Evolutionary conservation across 139 green algal genomes (phyloP), one percentile per base, ranked within the genome.

Genomic region (Dunaliella sp.): DNA sequence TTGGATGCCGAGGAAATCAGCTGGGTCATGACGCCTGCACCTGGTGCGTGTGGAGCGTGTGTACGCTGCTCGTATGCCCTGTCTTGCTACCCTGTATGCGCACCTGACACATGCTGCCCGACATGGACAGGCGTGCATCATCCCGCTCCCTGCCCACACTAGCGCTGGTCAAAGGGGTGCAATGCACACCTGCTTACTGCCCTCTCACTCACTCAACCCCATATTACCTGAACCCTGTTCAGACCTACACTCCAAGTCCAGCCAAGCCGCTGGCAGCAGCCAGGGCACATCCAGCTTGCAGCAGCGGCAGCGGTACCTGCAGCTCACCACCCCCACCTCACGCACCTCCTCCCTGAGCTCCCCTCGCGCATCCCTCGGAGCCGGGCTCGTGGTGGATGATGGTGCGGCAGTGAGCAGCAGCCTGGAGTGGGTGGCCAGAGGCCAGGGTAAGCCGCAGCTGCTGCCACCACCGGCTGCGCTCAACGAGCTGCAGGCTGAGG

Each of bases 21-120:
- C 1, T 81, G 76, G 76, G 34, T 81, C 76, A 81, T 81, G 76
- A 81, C 76, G n/a, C 76, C 76, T 81, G 76, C 76, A 37, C 76
- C 76, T n/a, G 76, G 76, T 81, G 37, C n/a, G n/a, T n/a, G n/a
- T n/a, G n/a, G n/a, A n/a, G n/a, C n/a, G n/a, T n/a, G n/a, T n/a
- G n/a, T n/a, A n/a, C n/a, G n/a, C n/a, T n/a, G n/a, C n/a, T n/a
- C n/a, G n/a, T n/a, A n/a, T n/a, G n/a, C n/a, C n/a, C n/a, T n/a
- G n/a, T n/a, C n/a, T n/a, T n/a, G n/a, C n/a, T n/a, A n/a, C n/a
- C n/a, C n/a, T n/a, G n/a, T n/a, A n/a, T n/a, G n/a, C n/a, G n/a
- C n/a, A n/a, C n/a, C n/a, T n/a, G n/a, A n/a, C n/a, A n/a, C n/a
- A n/a, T n/a, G n/a, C n/a, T n/a, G n/a, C n/a, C n/a, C n/a, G n/a